These are phyloP conservation scores for Acarospora socialis DNA, from an alignment of 2,329 filamentous ascomycete genomes.

Conservation along the genomic window DNA sequence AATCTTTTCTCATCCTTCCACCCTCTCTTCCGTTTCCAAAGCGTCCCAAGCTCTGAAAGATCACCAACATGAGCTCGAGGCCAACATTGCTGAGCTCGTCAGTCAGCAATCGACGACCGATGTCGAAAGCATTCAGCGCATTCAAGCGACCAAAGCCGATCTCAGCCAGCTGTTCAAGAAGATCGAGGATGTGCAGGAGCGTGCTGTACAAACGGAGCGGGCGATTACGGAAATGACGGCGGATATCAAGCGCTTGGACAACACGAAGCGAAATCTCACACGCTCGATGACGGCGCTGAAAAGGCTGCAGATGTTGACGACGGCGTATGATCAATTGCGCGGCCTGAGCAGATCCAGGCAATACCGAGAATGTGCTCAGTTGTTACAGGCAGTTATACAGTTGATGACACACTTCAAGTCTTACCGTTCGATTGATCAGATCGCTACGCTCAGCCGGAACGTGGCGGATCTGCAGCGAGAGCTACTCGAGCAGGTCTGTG, in stretches of 20 bases:
- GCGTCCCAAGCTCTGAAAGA: constrained; percentile 59
- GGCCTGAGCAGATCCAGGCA: constrained; percentile 72
- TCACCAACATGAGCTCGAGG: constrained; percentile 70
- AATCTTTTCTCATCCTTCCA: constrained; percentile 80
- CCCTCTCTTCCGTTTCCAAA: constrained; percentile 59
- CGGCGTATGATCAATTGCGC: constrained; percentile 91
- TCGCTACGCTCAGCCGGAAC: constrained; percentile 80
- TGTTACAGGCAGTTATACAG: constrained; percentile 89
- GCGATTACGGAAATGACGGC: constrained; percentile 98
- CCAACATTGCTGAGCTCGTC: constrained; percentile 59
- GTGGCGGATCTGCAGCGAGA: constrained; percentile 89
- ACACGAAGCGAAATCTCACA: constrained; percentile 91
- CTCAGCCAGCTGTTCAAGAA: constrained; percentile 81
- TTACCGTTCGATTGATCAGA: constrained; percentile 95
- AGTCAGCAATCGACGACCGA: constrained; percentile 69
- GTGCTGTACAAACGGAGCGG: constrained; percentile 83
- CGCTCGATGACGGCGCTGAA: constrained; percentile 97
- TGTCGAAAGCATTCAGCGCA: constrained; percentile 75
- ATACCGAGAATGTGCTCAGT: constrained; percentile 85
- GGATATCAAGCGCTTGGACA: constrained; percentile 93
- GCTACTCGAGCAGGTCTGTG: constrained; percentile 91
- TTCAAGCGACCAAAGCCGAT: constrained; percentile 81
- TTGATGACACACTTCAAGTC: constrained; percentile 98
- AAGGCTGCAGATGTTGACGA: constrained; percentile 94
- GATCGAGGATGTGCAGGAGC: constrained; percentile 81